Base-by-base conservation (phyloP, 345 rosid species). In the Syzygium grande region DNA sequence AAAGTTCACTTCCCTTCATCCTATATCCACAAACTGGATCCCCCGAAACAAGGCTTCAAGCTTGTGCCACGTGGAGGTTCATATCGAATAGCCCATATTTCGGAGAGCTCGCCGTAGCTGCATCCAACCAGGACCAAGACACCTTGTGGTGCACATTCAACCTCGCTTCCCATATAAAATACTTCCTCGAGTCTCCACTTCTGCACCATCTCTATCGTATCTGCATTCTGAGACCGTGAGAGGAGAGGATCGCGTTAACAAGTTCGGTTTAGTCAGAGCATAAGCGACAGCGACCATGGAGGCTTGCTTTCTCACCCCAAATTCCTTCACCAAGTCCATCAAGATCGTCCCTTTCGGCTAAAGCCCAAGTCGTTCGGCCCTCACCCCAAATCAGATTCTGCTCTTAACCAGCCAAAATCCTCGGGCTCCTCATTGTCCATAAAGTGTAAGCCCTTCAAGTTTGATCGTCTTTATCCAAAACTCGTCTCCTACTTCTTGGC, bases 241-340 rank as follows among this genome's bases (percentile, higher is more conserved):
- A 73, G 80, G 80, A 73, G 25, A 73, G 49, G 80, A 34, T 34
- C 5, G 19, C 46, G 25, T 73, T 38, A 73, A 73, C 63, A 56
- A 56, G 63, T 23, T 23, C 63, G 19, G 49, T 34, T 34, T 22
- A 34, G 80, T 73, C 19, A 9, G 80, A 34, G 80, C 80, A 19
- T 4, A 9, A 38, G 80, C 10, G 49, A 73, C 80, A 38, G 80
- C 27, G 78, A 19, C 85, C 87, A 96, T 97, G 98, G 97, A 95
- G 88, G 95, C 97, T 92, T 92, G 97, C 89, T 93, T 94, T 85
- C 93, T 95, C 77, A 89, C 94, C 65, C 92, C 97, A 56, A 94
- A 93, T 87, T 88, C 99, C 83, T 92, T 94, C 92, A 80, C 92
- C 88, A 91, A 91, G 58, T 30, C 91, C 59, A 77, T 87, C 51